Conservation (phyloP, 345 rosid genomes). For the Eucalyptus cloeziana region DNA sequence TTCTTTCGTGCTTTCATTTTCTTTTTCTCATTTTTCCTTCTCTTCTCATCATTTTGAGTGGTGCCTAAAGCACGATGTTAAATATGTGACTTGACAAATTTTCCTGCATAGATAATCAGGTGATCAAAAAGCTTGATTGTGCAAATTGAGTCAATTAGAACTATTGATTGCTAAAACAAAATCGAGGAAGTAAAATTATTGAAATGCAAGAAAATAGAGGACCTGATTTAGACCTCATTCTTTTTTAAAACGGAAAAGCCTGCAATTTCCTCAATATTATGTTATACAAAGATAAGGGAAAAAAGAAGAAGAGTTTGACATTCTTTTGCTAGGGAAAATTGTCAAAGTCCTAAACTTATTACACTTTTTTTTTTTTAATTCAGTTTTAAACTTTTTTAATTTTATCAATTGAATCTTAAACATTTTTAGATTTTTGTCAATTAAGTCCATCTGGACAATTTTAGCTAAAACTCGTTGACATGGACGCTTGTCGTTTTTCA, state of each 20-base stretch:
- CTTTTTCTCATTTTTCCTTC: background rate
- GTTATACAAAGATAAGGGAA: background rate
- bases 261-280: background rate
- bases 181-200: accelerated
- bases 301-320: background rate
- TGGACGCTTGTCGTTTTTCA: accelerated
- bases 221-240: background rate
- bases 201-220: background rate
- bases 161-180: background rate
- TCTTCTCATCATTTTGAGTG: background rate
- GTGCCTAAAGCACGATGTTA: background rate
- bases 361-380: accelerated
- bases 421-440: accelerated
- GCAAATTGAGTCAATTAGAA: accelerated
- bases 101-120: accelerated
- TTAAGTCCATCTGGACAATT: accelerated
- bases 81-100: background rate
- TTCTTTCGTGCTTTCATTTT: background rate
- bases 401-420: background rate
- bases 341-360: accelerated
- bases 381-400: background rate
- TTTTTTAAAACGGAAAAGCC: background rate
- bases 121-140: background rate
- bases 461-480: accelerated
- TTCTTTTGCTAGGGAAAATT: accelerated